Conservation (phyloP, 1,139 yeast genomes). For the Suhomyces terraborum region DNA sequence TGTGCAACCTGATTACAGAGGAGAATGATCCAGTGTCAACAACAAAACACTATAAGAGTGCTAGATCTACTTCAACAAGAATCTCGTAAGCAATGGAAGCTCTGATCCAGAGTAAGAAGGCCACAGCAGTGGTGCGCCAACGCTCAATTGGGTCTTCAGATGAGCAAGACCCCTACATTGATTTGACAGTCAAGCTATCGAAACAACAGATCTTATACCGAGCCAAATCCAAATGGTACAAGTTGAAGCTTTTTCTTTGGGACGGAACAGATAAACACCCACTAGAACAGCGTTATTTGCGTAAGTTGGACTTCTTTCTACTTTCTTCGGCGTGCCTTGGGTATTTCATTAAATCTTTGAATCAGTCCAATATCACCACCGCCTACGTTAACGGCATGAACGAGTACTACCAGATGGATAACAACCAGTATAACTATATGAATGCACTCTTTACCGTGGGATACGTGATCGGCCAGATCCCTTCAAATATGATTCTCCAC, state of each 20-base stretch:
- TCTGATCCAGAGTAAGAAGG: neutral
- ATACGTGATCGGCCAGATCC: conserved; percentile 61
- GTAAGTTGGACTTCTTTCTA: conserved; percentile 25
- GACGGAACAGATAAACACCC: conserved; percentile 52
- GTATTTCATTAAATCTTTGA: conserved; percentile 35
- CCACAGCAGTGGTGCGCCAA: neutral
- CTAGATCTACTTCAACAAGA: too few species aligned
- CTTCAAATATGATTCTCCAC: conserved; percentile 56
- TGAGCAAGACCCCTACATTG: conserved; percentile 11
- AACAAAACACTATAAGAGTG: too few species aligned
- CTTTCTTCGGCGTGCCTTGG: conserved; percentile 25
- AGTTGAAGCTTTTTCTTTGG: conserved; percentile 41
- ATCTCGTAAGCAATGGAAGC: neutral
- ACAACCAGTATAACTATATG: conserved; percentile 57
- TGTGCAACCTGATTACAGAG: neutral
- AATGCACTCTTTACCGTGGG: conserved; percentile 59
- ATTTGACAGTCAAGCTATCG: conserved; percentile 26
- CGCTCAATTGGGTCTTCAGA: neutral
- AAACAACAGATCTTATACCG: conserved; percentile 32
- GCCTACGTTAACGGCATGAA: conserved; percentile 67
- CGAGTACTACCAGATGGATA: conserved; percentile 51
- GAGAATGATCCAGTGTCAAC: neutral
- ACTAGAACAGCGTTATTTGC: conserved; percentile 22
- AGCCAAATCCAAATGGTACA: conserved; percentile 26
- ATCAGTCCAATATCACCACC: conserved; percentile 48